Percentiles rank a stretch among this genome's conserved stretches.
These are phyloP conservation scores for Schizonepeta tenuifolia DNA, from an alignment of 257 asterid genomes.

Conservation along the genomic window DNA sequence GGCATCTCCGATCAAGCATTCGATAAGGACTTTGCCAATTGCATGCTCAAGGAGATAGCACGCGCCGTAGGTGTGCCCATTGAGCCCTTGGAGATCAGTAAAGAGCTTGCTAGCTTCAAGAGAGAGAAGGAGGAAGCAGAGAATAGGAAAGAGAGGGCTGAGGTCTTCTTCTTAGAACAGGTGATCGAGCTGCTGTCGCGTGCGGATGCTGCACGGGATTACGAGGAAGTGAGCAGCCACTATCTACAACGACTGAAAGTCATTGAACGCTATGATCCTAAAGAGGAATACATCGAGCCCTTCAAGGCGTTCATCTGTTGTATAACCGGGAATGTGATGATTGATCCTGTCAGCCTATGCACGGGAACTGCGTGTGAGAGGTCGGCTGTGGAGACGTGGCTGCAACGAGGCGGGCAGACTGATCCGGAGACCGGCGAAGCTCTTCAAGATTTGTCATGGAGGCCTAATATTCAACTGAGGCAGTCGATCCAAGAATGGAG, in stretches of 20 bases:
- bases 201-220: conserved; percentile 66
- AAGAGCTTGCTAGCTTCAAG: conserved; percentile 54
- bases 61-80: conserved; percentile 56
- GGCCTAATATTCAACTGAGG: conserved; percentile 58
- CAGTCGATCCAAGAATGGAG: conserved; percentile 71
- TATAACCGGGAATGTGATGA: conserved; percentile 53
- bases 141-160: conserved; percentile 59
- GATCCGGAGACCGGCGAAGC: conserved; percentile 64
- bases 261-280: conserved; percentile 47
- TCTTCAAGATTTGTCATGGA: conserved; percentile 51
- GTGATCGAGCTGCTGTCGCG: conserved; percentile 63
- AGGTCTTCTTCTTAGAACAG: conserved; percentile 62
- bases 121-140: conserved; percentile 67
- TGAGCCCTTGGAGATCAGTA: conserved; percentile 57
- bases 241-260: conserved; percentile 52
- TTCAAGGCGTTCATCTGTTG: conserved; percentile 57
- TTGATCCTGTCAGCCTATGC: conserved; percentile 68
- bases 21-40: conserved; percentile 57
- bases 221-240: conserved; percentile 51
- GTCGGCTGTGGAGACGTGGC: conserved; percentile 53
- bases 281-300: conserved; percentile 54
- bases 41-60: conserved; percentile 52
- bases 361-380: conserved; percentile 70
- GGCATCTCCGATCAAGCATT: conserved; percentile 47
- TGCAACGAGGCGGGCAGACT: conserved; percentile 44